Evolutionary conservation across 441 rosid species (phyloP).

Genomic region (Adansonia grandidieri): DNA sequence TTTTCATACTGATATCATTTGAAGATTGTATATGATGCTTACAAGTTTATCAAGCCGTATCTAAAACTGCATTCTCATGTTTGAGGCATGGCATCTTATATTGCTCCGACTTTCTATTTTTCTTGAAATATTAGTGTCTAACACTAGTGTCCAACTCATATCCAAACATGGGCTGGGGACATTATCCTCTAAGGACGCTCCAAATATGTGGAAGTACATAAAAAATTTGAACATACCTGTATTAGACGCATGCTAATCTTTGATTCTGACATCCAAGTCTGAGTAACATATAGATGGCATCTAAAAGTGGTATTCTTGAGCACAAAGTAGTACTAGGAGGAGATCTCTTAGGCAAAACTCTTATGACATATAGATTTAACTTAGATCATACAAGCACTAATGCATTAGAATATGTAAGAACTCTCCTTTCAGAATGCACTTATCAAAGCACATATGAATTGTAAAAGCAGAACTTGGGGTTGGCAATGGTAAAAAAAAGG

Average conservation of each 20-base stretch:
- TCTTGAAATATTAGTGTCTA: background rate
- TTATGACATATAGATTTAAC: background rate
- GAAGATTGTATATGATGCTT: background rate
- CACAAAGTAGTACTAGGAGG: background rate
- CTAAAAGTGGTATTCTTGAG: background rate
- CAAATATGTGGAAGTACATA: background rate
- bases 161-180: background rate
- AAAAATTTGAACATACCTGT: too few species aligned
- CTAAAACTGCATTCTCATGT: background rate
- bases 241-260: background rate
- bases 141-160: background rate
- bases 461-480: background rate
- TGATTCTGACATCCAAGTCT: too few species aligned
- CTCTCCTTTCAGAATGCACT: too few species aligned
- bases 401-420: background rate
- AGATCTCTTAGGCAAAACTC: background rate
- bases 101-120: background rate
- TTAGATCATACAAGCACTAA: background rate
- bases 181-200: background rate
- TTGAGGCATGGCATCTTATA: background rate
- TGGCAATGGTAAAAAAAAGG: background rate
- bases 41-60: background rate
- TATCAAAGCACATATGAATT: background rate
- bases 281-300: background rate
- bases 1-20: background rate